A percentile compares a stretch with the other conserved stretches of the same genome.
These are phyloP conservation scores for Verbascum thapsus DNA, from an alignment of 257 asterid genomes.

Conservation along the genomic window DNA sequence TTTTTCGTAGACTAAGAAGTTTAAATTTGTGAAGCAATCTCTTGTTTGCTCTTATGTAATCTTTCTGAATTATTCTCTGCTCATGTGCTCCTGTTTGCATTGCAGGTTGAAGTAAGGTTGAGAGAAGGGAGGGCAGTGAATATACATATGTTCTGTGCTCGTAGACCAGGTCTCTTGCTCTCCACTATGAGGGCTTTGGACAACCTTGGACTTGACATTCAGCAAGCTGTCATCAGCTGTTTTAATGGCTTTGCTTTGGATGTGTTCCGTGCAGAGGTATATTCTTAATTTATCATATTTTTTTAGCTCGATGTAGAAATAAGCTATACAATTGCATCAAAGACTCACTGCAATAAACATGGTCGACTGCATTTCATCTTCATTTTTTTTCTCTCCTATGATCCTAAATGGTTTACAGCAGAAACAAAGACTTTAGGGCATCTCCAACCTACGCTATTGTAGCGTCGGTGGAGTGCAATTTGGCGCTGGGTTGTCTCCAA, in stretches of 20 bases:
- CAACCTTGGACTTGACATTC: conserved; percentile 83
- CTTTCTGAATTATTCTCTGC: background rate
- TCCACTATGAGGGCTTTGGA: conserved; percentile 86
- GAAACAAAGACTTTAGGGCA: background rate
- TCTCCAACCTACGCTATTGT: too few species aligned
- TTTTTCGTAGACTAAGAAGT: background rate
- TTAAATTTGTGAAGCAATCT: background rate
- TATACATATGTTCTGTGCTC: conserved; percentile 85
- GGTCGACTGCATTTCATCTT: background rate
- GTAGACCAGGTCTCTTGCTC: conserved; percentile 77
- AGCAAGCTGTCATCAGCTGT: conserved; percentile 97
- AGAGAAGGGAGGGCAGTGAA: conserved; percentile 85
- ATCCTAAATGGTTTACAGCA: background rate
- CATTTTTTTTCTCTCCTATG: background rate
- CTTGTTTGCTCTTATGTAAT: background rate
- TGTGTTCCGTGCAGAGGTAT: conserved; percentile 87
- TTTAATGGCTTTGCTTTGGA: conserved; percentile 89
- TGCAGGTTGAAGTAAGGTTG: conserved; percentile 76
- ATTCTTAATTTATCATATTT: background rate
- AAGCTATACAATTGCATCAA: background rate
- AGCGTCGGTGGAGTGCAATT: too few species aligned
- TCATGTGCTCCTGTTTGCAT: background rate
- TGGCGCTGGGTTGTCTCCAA: too few species aligned
- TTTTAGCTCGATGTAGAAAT: background rate
- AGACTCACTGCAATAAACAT: background rate